Base-by-base conservation (phyloP, 176 grass and related monocot species). In the Raddia guianensis region DNA sequence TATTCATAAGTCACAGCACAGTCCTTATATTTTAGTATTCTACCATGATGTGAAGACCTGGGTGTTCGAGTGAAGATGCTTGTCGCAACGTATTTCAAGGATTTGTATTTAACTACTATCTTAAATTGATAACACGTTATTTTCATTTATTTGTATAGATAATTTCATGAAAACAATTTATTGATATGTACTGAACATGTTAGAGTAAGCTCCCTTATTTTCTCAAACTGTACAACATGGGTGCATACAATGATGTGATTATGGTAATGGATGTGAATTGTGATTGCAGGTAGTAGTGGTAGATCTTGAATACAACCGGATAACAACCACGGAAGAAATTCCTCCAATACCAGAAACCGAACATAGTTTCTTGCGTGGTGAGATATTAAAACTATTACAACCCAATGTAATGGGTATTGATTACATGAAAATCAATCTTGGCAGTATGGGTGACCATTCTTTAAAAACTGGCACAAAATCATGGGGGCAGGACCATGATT, bases 371-470 rank as follows among this genome's bases (percentile, higher is more conserved):
- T 91, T 99, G 85, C 92, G 96, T 72, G 66, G 85, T 86, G 96
- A 99, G 82, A 95, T 99, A 91, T 78, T 95, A 78, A 95, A 99
- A 85, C 77, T 99, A 58, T 79, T 99, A 33, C 96, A 93, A 49
- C 96, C 96, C 52, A 99, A 99, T 86, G 92, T 99, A 51, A 78
- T 95, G 82, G 91, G 87, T 63, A 99, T 99, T 88, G 93, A 99
- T 91, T 90, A 70, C 55, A 88, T 99, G 92, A 99, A 91, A 87
- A 87, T 98, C 70, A 89, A 95, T 87, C 88, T 92, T 92, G 92
- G 88, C 78, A 87, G 88, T 86, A 87, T 98, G 86, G 74, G 86
- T 82, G 86, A 91, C 61, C 85, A 82, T 69, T 89, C 84, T 86
- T 83, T 87, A 78, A 91, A 62, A 77, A 58, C 84, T 85, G 82